A percentile compares a stretch with the other conserved stretches of the same genome.
Conservation (phyloP, 2,329 filamentous ascomycete species). For the Colletotrichum sp. region DNA sequence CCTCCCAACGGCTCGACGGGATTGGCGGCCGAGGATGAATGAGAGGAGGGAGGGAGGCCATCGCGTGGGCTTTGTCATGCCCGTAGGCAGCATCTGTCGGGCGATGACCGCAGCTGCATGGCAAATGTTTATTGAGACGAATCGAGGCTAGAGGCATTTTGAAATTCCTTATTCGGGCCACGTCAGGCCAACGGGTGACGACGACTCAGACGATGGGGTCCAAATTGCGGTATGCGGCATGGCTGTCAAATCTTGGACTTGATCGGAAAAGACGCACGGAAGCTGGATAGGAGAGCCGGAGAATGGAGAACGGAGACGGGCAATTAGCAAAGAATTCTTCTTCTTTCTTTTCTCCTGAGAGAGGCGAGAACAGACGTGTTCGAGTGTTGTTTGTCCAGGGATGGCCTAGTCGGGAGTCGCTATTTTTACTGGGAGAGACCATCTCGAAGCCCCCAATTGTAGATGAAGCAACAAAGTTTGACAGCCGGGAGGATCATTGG, state of each 20-base stretch:
- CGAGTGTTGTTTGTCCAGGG: neutral
- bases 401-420: neutral
- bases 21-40: neutral
- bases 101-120: neutral
- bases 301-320: neutral
- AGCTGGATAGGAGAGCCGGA: neutral
- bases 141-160: neutral
- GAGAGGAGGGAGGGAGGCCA: neutral
- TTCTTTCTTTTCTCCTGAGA: neutral
- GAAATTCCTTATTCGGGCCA: neutral
- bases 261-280: neutral
- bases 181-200: neutral
- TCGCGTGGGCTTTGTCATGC: neutral
- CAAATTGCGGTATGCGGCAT: neutral
- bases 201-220: neutral
- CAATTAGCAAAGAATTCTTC: neutral
- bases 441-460: neutral
- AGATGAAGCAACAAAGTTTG: neutral
- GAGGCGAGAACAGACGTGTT: neutral
- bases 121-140: neutral
- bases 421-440: neutral
- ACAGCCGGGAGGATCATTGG: neutral
- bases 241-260: neutral
- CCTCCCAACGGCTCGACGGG: neutral
- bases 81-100: neutral